Evolutionary conservation across 768 basidiomycete genomes (phyloP).

Genomic region (Suillus lakei): DNA sequence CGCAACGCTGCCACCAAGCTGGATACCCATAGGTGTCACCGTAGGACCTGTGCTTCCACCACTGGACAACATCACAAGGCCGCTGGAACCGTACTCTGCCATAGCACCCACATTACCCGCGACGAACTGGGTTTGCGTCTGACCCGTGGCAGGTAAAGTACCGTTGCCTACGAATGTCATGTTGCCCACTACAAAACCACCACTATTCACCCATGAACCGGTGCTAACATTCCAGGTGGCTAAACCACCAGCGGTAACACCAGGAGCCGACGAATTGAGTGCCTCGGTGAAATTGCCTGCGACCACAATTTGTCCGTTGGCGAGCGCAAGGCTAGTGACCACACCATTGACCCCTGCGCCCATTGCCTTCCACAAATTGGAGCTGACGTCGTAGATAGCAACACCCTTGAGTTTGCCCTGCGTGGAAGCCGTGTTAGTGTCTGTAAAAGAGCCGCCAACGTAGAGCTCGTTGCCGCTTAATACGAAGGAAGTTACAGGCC

Average conservation of each 20-base stretch:
- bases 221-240: slow-evolving; percentile 73
- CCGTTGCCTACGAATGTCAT: slow-evolving; percentile 74
- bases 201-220: slow-evolving; percentile 70
- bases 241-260: slow-evolving; percentile 58
- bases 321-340: slow-evolving; percentile 64
- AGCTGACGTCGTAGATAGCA: slow-evolving; percentile 71
- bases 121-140: slow-evolving; percentile 56
- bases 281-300: slow-evolving; percentile 76
- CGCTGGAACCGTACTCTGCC: slow-evolving; percentile 72
- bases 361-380: slow-evolving; percentile 69
- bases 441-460: slow-evolving; percentile 88
- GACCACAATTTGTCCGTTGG: slow-evolving; percentile 58
- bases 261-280: slow-evolving; percentile 39
- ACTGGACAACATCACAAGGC: slow-evolving; percentile 80
- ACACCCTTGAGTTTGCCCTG: slow-evolving; percentile 60
- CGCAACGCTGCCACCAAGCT: slow-evolving; percentile 50
- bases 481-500: slow-evolving; percentile 71
- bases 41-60: slow-evolving; percentile 60
- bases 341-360: slow-evolving; percentile 76
- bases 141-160: slow-evolving; percentile 49
- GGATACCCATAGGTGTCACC: slow-evolving; percentile 64
- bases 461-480: slow-evolving; percentile 68
- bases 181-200: slow-evolving; percentile 74
- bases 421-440: slow-evolving; percentile 60
- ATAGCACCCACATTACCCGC: slow-evolving; percentile 68